phyloP scores from a whole-genome alignment of 441 rosid genomes.

The Erodium trifolium region DNA sequence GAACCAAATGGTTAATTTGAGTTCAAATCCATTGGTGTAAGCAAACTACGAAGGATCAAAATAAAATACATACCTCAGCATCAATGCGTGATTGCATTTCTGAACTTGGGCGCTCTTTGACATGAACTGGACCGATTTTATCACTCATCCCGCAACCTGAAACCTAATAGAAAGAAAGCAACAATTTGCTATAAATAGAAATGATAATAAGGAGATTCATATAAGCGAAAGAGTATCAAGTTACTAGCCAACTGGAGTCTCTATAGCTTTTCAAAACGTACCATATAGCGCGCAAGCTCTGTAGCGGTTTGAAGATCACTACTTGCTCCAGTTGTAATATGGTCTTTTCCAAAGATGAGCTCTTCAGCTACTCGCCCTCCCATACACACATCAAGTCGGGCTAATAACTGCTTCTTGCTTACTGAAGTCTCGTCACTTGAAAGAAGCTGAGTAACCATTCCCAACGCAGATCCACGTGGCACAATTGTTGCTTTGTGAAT shows the following conservation, averaged over 20 bases:
- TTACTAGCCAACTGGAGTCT: too few relatives aligned
- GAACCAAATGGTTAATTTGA: conserved; percentile 13
- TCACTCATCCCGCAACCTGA: conserved; percentile 97
- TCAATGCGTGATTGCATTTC: conserved; percentile 95
- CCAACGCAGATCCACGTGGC: conserved; percentile 98
- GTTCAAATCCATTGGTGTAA: neutral
- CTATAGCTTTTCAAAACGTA: conserved; percentile 20
- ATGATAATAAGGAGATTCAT: too few relatives aligned
- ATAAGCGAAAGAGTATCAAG: too few relatives aligned
- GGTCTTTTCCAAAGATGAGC: conserved; percentile 85
- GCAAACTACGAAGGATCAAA: neutral
- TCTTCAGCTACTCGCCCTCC: conserved; percentile 99
- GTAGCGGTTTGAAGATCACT: conserved; percentile 89
- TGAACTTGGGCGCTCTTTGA: conserved; percentile 88
- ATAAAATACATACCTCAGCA: conserved; percentile 54
- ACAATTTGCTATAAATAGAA: too few relatives aligned
- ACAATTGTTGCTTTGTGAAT: conserved; percentile 97
- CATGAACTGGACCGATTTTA: conserved; percentile 81
- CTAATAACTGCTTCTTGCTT: conserved; percentile 88
- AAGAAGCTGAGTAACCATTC: conserved; percentile 98
- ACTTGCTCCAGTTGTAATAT: conserved; percentile 91
- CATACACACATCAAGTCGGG: conserved; percentile 98
- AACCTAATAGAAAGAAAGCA: too few relatives aligned
- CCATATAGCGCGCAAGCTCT: conserved; percentile 96
- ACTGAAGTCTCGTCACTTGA: conserved; percentile 89